Base-by-base conservation (phyloP, 495 filamentous ascomycete species). In the Viridothelium virens region DNA sequence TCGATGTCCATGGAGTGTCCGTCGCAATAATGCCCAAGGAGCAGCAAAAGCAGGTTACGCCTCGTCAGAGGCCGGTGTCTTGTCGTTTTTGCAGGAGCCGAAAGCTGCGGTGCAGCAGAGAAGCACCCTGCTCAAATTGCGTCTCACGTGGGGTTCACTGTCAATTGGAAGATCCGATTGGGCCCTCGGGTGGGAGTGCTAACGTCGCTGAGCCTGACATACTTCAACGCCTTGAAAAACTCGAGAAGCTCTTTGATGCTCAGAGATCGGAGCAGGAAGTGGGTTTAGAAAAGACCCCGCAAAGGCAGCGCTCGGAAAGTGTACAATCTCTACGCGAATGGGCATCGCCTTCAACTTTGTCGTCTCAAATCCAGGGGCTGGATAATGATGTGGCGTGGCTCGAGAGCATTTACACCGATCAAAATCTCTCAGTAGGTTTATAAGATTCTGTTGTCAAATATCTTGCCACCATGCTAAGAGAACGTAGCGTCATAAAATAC, bases 111-210 rank as follows among this genome's bases (percentile, higher is more conserved):
- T 75, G 73, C 65, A 71, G 67, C 61, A 38, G 73, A 67, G 61
- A 66, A 46, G 61, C 65, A 12, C 73, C 73, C n/a, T 75, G 73
- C 53, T 66, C 72, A 16, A 75, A 75, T 48, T 75, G 73, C 63
- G 62, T 66, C 16, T 71, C 70, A 56, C 70, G 73, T 7, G 71
- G 71, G 12, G 66, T 72, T 14, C 34, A 34, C 1, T 74, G 73
- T 62, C 61, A 69, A 12, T 50, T 71, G 38, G 72, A 70, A 65
- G 34, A 39, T 33, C 53, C 48, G 12, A n/a, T 50, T 25, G 18
- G 38, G 48, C n/a, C 37, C 31, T 56, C 66, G 50, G 18, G 18
- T 38, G n/a, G 38, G n/a, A 56, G 18, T 14, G 25, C 9, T 3
- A 46, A n/a, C 6, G 12, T 64, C 18, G 36, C 65, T 18, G 64